phyloP scores from a whole-genome alignment of 2,329 filamentous ascomycete genomes.

The Colletotrichum tabaci region DNA sequence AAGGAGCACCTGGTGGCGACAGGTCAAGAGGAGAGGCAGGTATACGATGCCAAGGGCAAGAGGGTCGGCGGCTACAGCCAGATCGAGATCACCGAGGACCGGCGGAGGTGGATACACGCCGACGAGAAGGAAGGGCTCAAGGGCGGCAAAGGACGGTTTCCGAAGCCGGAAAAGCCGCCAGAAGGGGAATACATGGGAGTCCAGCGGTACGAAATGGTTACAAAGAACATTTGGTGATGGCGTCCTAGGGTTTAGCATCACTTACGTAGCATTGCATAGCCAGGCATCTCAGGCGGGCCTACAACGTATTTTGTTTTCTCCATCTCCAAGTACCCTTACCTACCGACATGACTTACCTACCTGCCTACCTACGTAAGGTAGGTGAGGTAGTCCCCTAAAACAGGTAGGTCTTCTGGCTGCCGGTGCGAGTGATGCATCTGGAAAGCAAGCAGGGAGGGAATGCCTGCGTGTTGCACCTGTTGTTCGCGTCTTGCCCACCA shows the following conservation, averaged over 20 bases:
- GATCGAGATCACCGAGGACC: constrained; percentile 91
- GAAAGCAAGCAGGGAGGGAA: too few relatives aligned
- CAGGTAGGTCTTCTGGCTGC: too few relatives aligned
- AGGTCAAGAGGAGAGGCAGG: constrained; percentile 65
- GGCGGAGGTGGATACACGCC: constrained; percentile 86
- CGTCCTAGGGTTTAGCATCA: neutral
- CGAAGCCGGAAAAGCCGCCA: constrained; percentile 67
- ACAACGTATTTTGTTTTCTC: neutral
- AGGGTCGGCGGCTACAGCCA: constrained; percentile 86
- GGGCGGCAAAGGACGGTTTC: constrained; percentile 67
- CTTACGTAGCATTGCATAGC: neutral
- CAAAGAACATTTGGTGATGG: constrained; percentile 92
- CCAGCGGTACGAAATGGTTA: constrained; percentile 93
- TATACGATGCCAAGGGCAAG: constrained; percentile 79
- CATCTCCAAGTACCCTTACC: neutral
- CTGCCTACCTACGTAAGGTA: neutral
- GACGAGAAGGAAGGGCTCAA: constrained; percentile 83
- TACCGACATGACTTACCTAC: neutral
- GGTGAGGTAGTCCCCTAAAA: too few relatives aligned
- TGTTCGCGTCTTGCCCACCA: too few relatives aligned
- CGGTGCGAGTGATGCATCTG: too few relatives aligned
- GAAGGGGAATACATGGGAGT: constrained; percentile 71
- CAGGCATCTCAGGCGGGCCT: neutral
- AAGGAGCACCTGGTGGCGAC: constrained; percentile 69
- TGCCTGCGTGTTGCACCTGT: too few relatives aligned